Conservation (phyloP, 139 green algal species). For the Coelastrella sp. region DNA sequence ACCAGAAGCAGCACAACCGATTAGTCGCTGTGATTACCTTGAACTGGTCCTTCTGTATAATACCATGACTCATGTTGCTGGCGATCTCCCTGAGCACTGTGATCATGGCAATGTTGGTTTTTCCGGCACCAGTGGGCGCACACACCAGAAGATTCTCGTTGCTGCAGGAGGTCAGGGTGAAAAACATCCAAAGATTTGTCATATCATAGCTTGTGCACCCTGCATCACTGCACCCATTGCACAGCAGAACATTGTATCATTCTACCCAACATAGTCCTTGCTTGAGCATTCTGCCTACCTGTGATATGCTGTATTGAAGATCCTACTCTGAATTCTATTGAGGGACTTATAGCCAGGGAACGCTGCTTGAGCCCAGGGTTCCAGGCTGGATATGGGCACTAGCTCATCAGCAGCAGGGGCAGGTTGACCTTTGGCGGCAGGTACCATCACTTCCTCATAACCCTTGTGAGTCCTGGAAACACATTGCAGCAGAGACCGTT, state of each 20-base stretch:
- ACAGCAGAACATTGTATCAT: neutral
- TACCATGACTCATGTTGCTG: conserved; percentile 78
- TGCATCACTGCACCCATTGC: neutral
- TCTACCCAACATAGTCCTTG: too few species aligned
- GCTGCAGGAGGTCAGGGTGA: too few species aligned
- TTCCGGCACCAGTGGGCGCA: conserved; percentile 92
- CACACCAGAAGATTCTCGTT: conserved; percentile 96
- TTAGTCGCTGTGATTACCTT: conserved; percentile 61
- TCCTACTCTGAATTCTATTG: conserved; percentile 95
- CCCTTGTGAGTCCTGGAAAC: conserved; percentile 79
- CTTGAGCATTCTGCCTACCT: conserved; percentile 21
- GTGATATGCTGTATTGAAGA: conserved; percentile 85
- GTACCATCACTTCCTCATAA: conserved; percentile 93
- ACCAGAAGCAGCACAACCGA: too few species aligned
- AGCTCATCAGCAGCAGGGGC: conserved; percentile 63
- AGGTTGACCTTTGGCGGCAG: conserved; percentile 60
- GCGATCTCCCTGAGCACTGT: conserved; percentile 89
- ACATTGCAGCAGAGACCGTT: neutral
- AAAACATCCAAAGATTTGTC: too few species aligned
- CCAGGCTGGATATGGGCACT: conserved; percentile 81
- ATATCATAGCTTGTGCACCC: neutral
- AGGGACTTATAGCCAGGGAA: conserved; percentile 95
- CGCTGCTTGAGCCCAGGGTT: conserved; percentile 85
- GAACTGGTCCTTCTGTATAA: conserved; percentile 81
- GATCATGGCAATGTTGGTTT: conserved; percentile 99